phyloP scores from a whole-genome alignment of 345 rosid species.

The Eutrema japonicum region DNA sequence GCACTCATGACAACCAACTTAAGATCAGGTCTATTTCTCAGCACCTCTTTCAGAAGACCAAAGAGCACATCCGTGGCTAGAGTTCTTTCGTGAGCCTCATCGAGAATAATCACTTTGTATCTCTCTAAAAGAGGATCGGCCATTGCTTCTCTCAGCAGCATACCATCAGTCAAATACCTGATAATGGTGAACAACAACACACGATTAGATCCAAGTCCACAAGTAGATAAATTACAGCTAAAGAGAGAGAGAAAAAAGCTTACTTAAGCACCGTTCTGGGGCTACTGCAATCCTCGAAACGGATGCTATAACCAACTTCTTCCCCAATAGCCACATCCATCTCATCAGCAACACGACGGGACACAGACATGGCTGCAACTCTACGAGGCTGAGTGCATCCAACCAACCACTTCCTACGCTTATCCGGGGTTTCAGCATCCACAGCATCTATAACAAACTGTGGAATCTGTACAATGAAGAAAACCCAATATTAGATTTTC shows the following conservation, averaged over 20 bases:
- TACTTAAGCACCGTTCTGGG: conserved; percentile 90
- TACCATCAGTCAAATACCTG: conserved; percentile 98
- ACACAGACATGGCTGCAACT: conserved; percentile 99
- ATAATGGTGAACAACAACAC: conserved; percentile 1
- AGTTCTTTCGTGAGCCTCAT: conserved; percentile 99
- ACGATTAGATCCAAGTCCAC: not conserved
- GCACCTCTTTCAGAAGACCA: conserved; percentile 93
- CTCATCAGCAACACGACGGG: conserved; percentile 99
- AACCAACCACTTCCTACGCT: conserved; percentile 81
- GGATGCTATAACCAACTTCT: conserved; percentile 98
- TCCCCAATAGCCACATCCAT: conserved; percentile 98
- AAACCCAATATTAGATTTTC: not conserved
- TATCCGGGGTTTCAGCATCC: conserved; percentile 75
- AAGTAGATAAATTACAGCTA: not conserved
- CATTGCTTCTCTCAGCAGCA: conserved; percentile 98
- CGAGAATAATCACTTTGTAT: conserved; percentile 93
- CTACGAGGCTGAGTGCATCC: conserved; percentile 98
- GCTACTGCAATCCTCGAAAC: conserved; percentile 93
- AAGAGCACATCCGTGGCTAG: conserved; percentile 91
- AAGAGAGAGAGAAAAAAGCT: conserved; percentile 34
- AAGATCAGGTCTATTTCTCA: conserved; percentile 79
- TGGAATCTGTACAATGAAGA: conserved; percentile 73
- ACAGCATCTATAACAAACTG: conserved; percentile 94
- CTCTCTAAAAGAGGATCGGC: conserved; percentile 96
- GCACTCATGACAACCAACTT: conserved; percentile 99